Conservation (phyloP, 2,329 filamentous ascomycete genomes). For the Sporothrix curviconia region DNA sequence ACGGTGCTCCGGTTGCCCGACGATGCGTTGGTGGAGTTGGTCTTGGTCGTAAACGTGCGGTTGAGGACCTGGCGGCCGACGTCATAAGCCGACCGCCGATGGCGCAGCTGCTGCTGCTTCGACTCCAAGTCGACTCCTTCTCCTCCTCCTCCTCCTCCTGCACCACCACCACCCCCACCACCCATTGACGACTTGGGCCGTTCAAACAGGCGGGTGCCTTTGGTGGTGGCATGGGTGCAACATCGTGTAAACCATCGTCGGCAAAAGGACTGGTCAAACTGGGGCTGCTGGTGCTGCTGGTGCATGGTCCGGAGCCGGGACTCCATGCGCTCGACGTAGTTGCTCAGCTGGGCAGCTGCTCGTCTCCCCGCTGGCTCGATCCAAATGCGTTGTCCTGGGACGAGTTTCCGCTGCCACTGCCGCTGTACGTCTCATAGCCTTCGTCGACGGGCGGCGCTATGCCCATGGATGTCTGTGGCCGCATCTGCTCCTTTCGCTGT, state of each 20-base stretch:
- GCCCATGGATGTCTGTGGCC: conserved; percentile 70
- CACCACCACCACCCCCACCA: conserved; percentile 32
- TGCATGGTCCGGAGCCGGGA: conserved; percentile 68
- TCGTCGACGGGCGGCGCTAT: conserved; percentile 53
- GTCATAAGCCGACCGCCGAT: conserved; percentile 73
- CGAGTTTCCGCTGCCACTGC: conserved; percentile 42
- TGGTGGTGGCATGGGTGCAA: conserved; percentile 50
- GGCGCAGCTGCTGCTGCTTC: conserved; percentile 44
- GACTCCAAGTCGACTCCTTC: conserved; percentile 25
- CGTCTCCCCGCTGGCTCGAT: conserved; percentile 36
- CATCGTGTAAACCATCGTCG: too few relatives aligned
- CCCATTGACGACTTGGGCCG: conserved; percentile 55
- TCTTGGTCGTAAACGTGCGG: conserved; percentile 83
- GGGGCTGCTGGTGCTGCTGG: conserved; percentile 38
- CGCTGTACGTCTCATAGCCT: conserved; percentile 50
- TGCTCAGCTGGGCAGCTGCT: conserved; percentile 64
- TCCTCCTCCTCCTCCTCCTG: conserved; percentile 13
- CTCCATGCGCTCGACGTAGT: conserved; percentile 91
- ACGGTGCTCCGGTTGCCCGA: conserved; percentile 61
- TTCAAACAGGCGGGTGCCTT: conserved; percentile 33
- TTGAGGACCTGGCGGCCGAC: conserved; percentile 62
- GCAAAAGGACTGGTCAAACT: conserved; percentile 30
- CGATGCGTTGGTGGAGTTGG: conserved; percentile 72
- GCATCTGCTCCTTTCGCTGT: conserved; percentile 27
- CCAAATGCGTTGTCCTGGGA: conserved; percentile 40